Evolutionary conservation across 805 yeast genomes (phyloP), one percentile per base, ranked within the genome.

Genomic region (Suhomyces kilbournensis): DNA sequence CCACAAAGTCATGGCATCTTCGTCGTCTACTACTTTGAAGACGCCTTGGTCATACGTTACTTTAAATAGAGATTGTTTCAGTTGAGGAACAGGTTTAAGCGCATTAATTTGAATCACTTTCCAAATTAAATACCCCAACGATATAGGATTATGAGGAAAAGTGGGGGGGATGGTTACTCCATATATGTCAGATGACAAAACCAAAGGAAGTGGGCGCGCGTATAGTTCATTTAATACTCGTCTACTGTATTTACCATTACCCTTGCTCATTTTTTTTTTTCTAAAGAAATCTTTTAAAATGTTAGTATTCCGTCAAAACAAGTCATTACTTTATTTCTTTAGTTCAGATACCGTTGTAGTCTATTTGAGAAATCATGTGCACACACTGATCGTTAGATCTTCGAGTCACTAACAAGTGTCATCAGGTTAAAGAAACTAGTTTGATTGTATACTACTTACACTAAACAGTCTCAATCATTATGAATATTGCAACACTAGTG

Each of bases 321-420:
- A 9, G 14, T 5, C 14, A 17, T 14, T 38, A 17, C 23, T 38
- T 19, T 8, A 23, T 38, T 19, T 38, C 42, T 50, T 40, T 32
- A 28, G 47, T 44, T 87, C 96, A 89, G 96, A 89, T 89, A 89
- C 96, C 96, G 96, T 89, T 89, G 96, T 89, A 89, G 96, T 89
- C 96, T 85, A 80, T 81, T 28, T 81, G 84, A 80, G 84, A 80
- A 83, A 82, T 81, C 85, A 72, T 80, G 86, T 79, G 84, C 88
- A 78, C 81, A 82, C 89, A 84, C 65, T 61, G 82, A 68, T 65
- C 59, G 68, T 43, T 50, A 52, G 53, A 55, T 57, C 68, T 62
- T 65, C 67, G 59, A 60, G 68, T 64, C 65, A 63, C 66, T 28
- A 46, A 53, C 53, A 52, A 52, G 51, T 50, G 40, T 59, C 65